phyloP scores from a whole-genome alignment of 768 basidiomycete species.

The Hericium erinaceus region DNA sequence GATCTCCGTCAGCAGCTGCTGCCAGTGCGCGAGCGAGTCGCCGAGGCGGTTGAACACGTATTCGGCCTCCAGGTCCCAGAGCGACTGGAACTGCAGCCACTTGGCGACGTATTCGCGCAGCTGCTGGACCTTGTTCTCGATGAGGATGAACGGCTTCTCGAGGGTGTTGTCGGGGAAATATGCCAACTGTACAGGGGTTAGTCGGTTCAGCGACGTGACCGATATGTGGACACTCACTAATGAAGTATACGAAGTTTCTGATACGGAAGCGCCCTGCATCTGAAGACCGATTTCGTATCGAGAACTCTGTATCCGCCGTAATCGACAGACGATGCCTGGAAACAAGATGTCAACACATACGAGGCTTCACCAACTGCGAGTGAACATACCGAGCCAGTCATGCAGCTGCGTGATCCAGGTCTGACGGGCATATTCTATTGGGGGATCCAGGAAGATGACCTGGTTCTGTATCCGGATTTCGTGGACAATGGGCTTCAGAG shows the following conservation, averaged over 20 bases:
- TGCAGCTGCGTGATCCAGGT: conserved; percentile 88
- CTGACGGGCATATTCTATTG: conserved; percentile 87
- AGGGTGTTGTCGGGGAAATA: conserved; percentile 66
- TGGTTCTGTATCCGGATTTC: conserved; percentile 98
- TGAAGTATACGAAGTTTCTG: conserved; percentile 75
- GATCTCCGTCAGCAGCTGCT: conserved; percentile 92
- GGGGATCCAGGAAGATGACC: conserved; percentile 96
- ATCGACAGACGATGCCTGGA: conserved; percentile 75
- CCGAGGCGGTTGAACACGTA: conserved; percentile 93
- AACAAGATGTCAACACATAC: not conserved
- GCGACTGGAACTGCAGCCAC: conserved; percentile 98
- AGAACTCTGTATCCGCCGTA: conserved; percentile 86
- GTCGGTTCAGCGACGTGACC: conserved; percentile 9
- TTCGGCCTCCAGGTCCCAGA: conserved; percentile 98
- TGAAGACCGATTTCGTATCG: conserved; percentile 95
- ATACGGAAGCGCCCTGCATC: conserved; percentile 58
- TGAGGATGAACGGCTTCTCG: conserved; percentile 71
- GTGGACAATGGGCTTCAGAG: conserved; percentile 80
- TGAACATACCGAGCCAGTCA: conserved; percentile 65
- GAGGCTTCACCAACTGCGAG: not conserved
- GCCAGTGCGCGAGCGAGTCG: conserved; percentile 90
- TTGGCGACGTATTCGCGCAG: conserved; percentile 89
- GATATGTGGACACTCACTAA: conserved; percentile 41
- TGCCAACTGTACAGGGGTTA: conserved; percentile 43
- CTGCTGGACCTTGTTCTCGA: conserved; percentile 82